Evolutionary conservation across 2,329 filamentous ascomycete species (phyloP).

Genomic region (Dothideomycetes sp.): DNA sequence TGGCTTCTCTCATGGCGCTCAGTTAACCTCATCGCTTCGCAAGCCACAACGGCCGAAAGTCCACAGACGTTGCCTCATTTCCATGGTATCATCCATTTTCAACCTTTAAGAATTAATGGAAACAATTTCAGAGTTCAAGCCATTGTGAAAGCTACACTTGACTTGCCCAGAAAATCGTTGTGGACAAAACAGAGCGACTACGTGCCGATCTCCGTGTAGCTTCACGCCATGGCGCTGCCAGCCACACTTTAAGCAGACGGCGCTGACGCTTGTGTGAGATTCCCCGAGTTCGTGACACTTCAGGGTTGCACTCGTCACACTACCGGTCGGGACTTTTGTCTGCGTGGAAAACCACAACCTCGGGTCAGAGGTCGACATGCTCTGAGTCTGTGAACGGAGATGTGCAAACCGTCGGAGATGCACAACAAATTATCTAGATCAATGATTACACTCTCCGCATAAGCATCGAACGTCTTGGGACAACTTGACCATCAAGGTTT

Average conservation of each 20-base stretch:
- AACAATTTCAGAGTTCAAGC: constrained; percentile 1
- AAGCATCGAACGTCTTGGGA: too few relatives aligned
- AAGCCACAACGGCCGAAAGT: constrained; percentile 5
- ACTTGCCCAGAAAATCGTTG: constrained; percentile 8
- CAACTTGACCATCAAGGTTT: too few relatives aligned
- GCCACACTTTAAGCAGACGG: constrained; percentile 12
- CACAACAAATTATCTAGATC: too few relatives aligned
- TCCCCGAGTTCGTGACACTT: constrained; percentile 2
- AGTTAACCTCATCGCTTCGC: constrained; percentile 2
- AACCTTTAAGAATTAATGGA: constrained; percentile 12
- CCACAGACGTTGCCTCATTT: constrained; percentile 3
- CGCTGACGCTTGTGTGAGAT: not conserved
- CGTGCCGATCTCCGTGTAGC: constrained; percentile 9
- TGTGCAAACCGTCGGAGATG: too few relatives aligned
- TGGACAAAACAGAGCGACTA: constrained; percentile 10
- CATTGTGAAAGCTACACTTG: constrained; percentile 1
- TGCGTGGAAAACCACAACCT: too few relatives aligned
- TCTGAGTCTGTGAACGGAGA: too few relatives aligned
- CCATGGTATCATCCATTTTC: constrained; percentile 6
- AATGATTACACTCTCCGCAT: too few relatives aligned
- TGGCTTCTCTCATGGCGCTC: constrained; percentile 9
- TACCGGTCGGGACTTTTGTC: constrained; percentile 12
- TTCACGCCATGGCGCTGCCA: not conserved
- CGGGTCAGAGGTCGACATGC: too few relatives aligned
- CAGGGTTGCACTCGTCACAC: constrained; percentile 8